Evolutionary conservation across 169 alveolate genomes (phyloP), one percentile per base, ranked within the genome.

Genomic region (Plasmodium adleri): DNA sequence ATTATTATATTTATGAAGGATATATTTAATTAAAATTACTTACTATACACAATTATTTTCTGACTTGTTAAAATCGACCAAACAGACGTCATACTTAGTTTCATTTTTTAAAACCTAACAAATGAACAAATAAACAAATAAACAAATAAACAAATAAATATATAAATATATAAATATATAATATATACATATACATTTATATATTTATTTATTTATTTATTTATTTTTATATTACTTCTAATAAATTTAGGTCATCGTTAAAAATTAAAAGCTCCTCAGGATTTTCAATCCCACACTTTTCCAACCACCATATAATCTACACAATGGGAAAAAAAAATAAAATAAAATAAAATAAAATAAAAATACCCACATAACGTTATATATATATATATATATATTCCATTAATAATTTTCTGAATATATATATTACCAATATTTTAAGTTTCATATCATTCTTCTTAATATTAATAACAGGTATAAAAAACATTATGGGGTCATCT

Each of bases 381-480:
- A 54, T 54, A 56, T 56, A 13, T 5, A 45, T 45, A 47, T 20
- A 28, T 28, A 62, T 78, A 32, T 32, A 32, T 32, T 32, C 5
- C 45, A 4, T 32, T 32, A 32, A 32, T 4, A 32, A 0, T 32
- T 32, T 32, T 32, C 45, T 32, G 3, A n/a, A n/a, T 1, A 32
- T 32, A 32, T 28, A 28, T 28, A 28, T 72, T 17, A 85, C 92
- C 92, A 85, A 60, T 70, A 58, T 56, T 85, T 85, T 85, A 58
- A 85, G 85, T 56, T 43, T 59, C 75, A 85, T 85, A 62, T 85
- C 87, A 47, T 71, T 71, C 71, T 26, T 85, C 56, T 85, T 85
- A 85, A 85, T 85, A 64, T 85, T 85, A 60, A 85, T 85, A 47
- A 85, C 87, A 52, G 92, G 92, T 24, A 85, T 72, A 85, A 85